Percentiles rank a stretch among this genome's conserved stretches.
Conservation (phyloP, 768 basidiomycete genomes). For the Collybia nuda region DNA sequence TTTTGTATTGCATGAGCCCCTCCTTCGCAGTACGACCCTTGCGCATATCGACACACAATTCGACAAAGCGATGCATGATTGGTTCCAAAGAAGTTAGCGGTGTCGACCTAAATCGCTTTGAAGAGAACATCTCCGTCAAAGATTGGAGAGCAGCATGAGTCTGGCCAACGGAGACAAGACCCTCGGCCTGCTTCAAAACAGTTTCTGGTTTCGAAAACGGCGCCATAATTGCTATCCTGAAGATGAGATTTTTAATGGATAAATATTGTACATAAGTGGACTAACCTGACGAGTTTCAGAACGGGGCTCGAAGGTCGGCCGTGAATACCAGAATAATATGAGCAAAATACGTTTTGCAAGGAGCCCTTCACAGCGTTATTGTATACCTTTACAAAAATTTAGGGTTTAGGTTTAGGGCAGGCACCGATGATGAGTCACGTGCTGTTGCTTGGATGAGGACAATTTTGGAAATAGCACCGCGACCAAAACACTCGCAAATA, state of each 20-base stretch:
- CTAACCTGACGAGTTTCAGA: conserved; percentile 5
- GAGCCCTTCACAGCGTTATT: conserved; percentile 1
- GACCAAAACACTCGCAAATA: too few relatives aligned
- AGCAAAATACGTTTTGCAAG: conserved; percentile 5
- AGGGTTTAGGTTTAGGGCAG: conserved; percentile 11
- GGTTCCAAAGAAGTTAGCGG: conserved; percentile 89
- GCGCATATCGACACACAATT: conserved; percentile 93
- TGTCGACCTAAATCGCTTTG: conserved; percentile 92
- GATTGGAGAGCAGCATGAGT: conserved; percentile 88
- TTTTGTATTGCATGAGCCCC: conserved; percentile 96
- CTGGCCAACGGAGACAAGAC: conserved; percentile 90
- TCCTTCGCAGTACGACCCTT: conserved; percentile 94
- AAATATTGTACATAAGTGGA: not conserved
- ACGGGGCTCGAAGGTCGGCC: conserved; percentile 5
- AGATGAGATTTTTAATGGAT: not conserved
- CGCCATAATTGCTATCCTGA: conserved; percentile 54
- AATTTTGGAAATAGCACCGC: too few relatives aligned
- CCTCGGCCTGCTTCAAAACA: conserved; percentile 90
- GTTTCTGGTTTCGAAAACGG: conserved; percentile 91
- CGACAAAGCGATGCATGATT: conserved; percentile 93
- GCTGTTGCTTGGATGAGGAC: too few relatives aligned
- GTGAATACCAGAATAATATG: conserved; percentile 5
- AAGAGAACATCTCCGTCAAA: conserved; percentile 88
- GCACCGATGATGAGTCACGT: too few relatives aligned
- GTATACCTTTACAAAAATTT: conserved; percentile 15